Evolutionary conservation across 2,329 filamentous ascomycete species (phyloP), one percentile per base, ranked within the genome.

Genomic region (Xylariomycetidae sp.): DNA sequence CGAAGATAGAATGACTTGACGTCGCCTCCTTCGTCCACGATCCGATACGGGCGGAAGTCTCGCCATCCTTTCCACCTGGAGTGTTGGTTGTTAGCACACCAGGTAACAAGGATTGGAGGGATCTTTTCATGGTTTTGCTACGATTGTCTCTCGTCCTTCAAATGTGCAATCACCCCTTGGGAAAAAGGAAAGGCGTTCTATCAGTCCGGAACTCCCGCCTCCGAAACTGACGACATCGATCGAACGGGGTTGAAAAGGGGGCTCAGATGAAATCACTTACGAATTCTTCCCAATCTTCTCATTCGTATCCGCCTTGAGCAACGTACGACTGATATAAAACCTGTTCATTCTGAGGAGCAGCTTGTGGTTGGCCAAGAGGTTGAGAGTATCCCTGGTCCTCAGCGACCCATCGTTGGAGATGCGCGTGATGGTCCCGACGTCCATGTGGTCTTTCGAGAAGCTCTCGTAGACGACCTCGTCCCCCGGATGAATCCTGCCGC

Each of bases 61-160:
- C 45, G 38, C 42, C 48, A 52, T 1, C 41, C 42, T 27, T 43
- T 48, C 45, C 46, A 51, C n/a, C n/a, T n/a, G n/a, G n/a, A n/a
- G n/a, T n/a, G n/a, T n/a, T n/a, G n/a, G n/a, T n/a, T n/a, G n/a
- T n/a, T n/a, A n/a, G n/a, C n/a, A n/a, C n/a, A n/a, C n/a, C n/a
- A n/a, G n/a, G n/a, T n/a, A n/a, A n/a, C n/a, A n/a, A n/a, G n/a
- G n/a, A n/a, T n/a, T n/a, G n/a, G n/a, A n/a, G n/a, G n/a, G n/a
- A n/a, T n/a, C n/a, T n/a, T n/a, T n/a, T n/a, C n/a, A n/a, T n/a
- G n/a, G n/a, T n/a, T n/a, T n/a, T n/a, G n/a, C n/a, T n/a, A n/a
- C n/a, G n/a, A n/a, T n/a, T n/a, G n/a, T n/a, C n/a, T n/a, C n/a
- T n/a, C n/a, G n/a, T n/a, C n/a, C n/a, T n/a, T n/a, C n/a, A n/a